Evolutionary conservation across 2,329 filamentous ascomycete genomes (phyloP).

Genomic region (Pseudogymnoascus sp.): DNA sequence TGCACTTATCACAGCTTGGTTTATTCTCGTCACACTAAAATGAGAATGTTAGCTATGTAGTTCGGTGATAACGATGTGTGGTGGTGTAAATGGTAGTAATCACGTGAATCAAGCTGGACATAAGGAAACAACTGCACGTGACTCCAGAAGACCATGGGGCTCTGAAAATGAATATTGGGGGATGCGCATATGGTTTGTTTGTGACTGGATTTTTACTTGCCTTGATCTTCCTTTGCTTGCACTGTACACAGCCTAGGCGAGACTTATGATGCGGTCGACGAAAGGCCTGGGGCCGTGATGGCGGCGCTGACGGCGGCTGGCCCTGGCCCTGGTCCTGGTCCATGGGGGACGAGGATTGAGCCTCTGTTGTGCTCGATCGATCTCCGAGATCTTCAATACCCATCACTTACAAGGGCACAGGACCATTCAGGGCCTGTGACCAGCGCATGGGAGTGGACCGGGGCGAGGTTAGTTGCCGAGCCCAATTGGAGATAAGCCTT

Average conservation of each 20-base stretch:
- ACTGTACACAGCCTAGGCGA: conserved; percentile 16
- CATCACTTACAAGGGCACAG: not conserved
- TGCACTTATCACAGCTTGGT: conserved; percentile 19
- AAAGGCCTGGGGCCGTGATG: conserved; percentile 1
- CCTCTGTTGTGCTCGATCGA: not conserved
- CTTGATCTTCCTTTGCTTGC: conserved; percentile 20
- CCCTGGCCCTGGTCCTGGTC: conserved; percentile 4
- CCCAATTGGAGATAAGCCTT: not conserved
- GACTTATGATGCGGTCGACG: conserved; percentile 19
- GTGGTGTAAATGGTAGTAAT: not conserved
- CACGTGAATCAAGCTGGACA: not conserved
- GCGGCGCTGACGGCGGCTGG: not conserved
- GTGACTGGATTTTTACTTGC: not conserved
- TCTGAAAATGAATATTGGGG: not conserved
- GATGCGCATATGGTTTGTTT: too few relatives aligned
- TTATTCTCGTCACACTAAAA: conserved; percentile 21
- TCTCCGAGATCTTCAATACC: not conserved
- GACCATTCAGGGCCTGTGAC: not conserved
- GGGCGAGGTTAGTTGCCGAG: not conserved
- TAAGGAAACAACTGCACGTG: not conserved
- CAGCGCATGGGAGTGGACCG: conserved; percentile 1
- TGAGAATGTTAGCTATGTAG: not conserved
- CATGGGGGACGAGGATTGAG: not conserved
- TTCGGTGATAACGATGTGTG: not conserved
- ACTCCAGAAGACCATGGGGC: not conserved